phyloP scores from a whole-genome alignment of 2,329 filamentous ascomycete genomes.

The Colletotrichum somersetense region DNA sequence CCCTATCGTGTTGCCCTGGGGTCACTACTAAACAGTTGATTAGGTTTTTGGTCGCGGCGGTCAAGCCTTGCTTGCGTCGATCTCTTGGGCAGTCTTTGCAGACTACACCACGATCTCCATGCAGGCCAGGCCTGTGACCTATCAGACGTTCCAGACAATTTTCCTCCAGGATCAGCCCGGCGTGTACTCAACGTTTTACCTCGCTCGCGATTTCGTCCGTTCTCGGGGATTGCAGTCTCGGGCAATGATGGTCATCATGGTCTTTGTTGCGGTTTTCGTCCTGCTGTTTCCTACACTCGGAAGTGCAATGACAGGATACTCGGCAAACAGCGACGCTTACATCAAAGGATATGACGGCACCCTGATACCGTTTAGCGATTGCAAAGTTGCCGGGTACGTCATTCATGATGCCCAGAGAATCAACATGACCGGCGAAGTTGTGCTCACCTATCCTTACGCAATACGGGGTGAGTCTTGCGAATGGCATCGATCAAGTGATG shows the following conservation, averaged over 20 bases:
- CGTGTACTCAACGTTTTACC: slow-evolving; percentile 40
- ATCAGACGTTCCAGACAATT: slow-evolving; percentile 45
- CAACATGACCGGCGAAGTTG: slow-evolving; percentile 38
- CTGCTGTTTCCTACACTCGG: slow-evolving; percentile 48
- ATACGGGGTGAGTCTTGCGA: not conserved
- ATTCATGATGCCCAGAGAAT: slow-evolving; percentile 46
- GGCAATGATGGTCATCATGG: slow-evolving; percentile 44
- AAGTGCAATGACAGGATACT: slow-evolving; percentile 49
- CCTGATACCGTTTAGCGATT: slow-evolving; percentile 41
- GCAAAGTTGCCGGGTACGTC: slow-evolving; percentile 43
- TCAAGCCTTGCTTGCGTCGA: slow-evolving; percentile 45
- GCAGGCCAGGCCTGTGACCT: slow-evolving; percentile 45
- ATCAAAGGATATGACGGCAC: slow-evolving; percentile 40
- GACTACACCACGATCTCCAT: slow-evolving; percentile 47
- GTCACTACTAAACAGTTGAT: not conserved
- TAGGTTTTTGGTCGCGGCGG: slow-evolving; percentile 48
- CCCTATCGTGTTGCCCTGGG: too few relatives aligned
- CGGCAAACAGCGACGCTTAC: slow-evolving; percentile 44
- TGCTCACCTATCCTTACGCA: slow-evolving; percentile 12
- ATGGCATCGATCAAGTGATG: not conserved
- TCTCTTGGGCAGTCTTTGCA: slow-evolving; percentile 48
- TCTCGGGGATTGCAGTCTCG: slow-evolving; percentile 44
- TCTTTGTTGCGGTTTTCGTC: slow-evolving; percentile 45
- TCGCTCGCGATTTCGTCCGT: slow-evolving; percentile 43
- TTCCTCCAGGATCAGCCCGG: slow-evolving; percentile 45